Evolutionary conservation across 2,329 filamentous ascomycete species (phyloP).

Genomic region (Cryphonectria parasitica): DNA sequence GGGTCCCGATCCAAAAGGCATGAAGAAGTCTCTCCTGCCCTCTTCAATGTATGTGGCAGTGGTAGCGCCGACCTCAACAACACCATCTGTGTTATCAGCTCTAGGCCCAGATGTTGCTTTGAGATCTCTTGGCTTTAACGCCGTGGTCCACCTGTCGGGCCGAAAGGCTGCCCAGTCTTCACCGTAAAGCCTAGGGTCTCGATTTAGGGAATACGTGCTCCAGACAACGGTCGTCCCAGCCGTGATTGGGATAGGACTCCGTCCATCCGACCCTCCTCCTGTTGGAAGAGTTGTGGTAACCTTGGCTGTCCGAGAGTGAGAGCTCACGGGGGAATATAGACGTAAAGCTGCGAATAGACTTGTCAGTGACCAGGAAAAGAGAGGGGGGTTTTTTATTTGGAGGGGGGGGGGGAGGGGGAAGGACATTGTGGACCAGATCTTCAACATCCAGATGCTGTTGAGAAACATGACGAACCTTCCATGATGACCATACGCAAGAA

Average conservation of each 20-base stretch:
- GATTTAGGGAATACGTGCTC: constrained; percentile 28
- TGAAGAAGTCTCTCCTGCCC: constrained; percentile 22
- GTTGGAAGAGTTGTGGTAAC: constrained; percentile 20
- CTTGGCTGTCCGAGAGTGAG: constrained; percentile 23
- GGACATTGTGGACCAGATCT: too few species aligned
- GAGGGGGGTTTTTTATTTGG: too few species aligned
- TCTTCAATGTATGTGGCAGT: constrained; percentile 10
- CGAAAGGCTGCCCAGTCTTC: constrained; percentile 26
- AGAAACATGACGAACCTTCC: constrained; percentile 15
- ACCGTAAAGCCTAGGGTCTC: constrained; percentile 25
- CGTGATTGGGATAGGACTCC: constrained; percentile 15
- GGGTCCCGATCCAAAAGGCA: constrained; percentile 25
- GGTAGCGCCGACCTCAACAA: neutral
- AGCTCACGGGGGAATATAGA: constrained; percentile 25
- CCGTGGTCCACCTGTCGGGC: constrained; percentile 25
- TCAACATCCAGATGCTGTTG: neutral
- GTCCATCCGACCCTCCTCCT: constrained; percentile 22
- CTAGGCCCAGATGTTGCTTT: neutral
- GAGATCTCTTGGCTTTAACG: neutral
- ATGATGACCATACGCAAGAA: constrained; percentile 22
- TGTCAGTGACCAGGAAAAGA: neutral
- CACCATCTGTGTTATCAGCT: neutral
- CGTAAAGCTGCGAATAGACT: constrained; percentile 17
- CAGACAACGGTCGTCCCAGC: constrained; percentile 26
- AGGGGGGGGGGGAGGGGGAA: too few species aligned